phyloP scores from a whole-genome alignment of 2,329 filamentous ascomycete genomes.

The Exophiala oligosperma region DNA sequence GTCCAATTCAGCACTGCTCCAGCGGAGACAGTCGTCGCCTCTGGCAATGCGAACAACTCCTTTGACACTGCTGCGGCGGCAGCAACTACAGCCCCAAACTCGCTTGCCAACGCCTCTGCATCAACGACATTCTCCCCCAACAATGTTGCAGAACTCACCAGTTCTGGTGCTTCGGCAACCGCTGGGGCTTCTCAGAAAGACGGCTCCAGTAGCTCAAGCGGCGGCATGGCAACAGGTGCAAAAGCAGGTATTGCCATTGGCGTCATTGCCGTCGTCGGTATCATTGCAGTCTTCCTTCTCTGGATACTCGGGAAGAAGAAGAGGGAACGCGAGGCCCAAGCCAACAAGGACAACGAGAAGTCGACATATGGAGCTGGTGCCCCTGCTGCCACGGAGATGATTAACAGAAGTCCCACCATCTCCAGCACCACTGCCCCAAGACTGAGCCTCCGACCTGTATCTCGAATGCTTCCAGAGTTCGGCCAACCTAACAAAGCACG shows the following conservation, averaged over 20 bases:
- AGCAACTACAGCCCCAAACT: background rate
- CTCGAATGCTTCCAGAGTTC: slow-evolving; percentile 75
- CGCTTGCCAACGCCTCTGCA: slow-evolving; percentile 2
- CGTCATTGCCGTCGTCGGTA: slow-evolving; percentile 67
- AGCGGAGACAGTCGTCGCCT: slow-evolving; percentile 18
- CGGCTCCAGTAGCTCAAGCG: slow-evolving; percentile 29
- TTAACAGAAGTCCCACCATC: slow-evolving; percentile 36
- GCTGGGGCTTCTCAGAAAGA: slow-evolving; percentile 14
- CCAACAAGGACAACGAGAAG: slow-evolving; percentile 65
- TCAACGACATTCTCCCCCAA: slow-evolving; percentile 17
- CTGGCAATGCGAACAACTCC: background rate
- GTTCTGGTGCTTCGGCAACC: slow-evolving; percentile 21
- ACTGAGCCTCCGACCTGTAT: slow-evolving; percentile 80
- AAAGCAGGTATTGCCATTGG: slow-evolving; percentile 87
- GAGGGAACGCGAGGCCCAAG: slow-evolving; percentile 52
- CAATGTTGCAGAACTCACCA: slow-evolving; percentile 6
- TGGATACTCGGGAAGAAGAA: slow-evolving; percentile 75
- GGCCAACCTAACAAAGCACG: slow-evolving; percentile 35
- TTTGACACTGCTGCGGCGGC: slow-evolving; percentile 14
- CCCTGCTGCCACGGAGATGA: slow-evolving; percentile 37
- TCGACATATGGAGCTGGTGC: slow-evolving; percentile 34
- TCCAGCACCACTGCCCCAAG: slow-evolving; percentile 64
- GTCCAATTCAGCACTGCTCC: slow-evolving; percentile 6
- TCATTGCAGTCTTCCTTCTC: slow-evolving; percentile 67
- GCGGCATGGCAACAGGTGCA: slow-evolving; percentile 45